Base-by-base conservation (phyloP, 192 early-diverging fungal genomes). In the Rhizophagus sp. region DNA sequence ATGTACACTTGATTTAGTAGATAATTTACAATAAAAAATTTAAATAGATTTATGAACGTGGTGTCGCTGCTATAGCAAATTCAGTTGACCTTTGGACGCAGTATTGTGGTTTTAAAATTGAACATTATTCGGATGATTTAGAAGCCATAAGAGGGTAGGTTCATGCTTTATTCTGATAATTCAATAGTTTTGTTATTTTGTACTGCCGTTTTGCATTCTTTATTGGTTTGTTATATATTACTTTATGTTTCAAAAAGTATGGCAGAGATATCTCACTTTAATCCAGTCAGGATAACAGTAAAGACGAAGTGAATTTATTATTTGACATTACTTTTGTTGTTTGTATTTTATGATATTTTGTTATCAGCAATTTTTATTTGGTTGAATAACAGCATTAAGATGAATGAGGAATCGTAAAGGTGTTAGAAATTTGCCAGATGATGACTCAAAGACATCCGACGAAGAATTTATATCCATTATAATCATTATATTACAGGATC, bases 51-150 rank as follows among this genome's bases (percentile, higher is more conserved):
- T 94, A 87, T 83, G 92, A 93, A 79, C 84, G 91, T n/a, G 93
- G 90, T 7, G 90, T 94, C 4, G 79, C 73, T 41, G 86, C 91
- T 11, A 93, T 94, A 69, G 82, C 86, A 57, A 92, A 93, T 81
- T 91, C 89, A 39, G 86, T 92, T 24, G 93, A 94, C 66, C 82
- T 94, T 9, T 94, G 93, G 93, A 90, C 85, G 13, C 92, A 94
- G 70, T 94, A 92, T 80, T 88, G 88, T 78, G 76, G 86, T 10
- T 93, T 93, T 80, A 89, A 88, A 71, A 85, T 91, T 68, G 87
- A 91, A 25, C 83, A 91, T 52, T 83, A 84, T 61, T 80, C 79
- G n/a, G 86, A 87, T 47, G 88, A 91, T 41, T 80, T 76, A n/a
- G 88, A 85, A 15, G 81, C 67, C 4, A 89, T 92, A 39, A 79